phyloP scores from a whole-genome alignment of 805 yeast genomes.

The Candida bentonensis region DNA sequence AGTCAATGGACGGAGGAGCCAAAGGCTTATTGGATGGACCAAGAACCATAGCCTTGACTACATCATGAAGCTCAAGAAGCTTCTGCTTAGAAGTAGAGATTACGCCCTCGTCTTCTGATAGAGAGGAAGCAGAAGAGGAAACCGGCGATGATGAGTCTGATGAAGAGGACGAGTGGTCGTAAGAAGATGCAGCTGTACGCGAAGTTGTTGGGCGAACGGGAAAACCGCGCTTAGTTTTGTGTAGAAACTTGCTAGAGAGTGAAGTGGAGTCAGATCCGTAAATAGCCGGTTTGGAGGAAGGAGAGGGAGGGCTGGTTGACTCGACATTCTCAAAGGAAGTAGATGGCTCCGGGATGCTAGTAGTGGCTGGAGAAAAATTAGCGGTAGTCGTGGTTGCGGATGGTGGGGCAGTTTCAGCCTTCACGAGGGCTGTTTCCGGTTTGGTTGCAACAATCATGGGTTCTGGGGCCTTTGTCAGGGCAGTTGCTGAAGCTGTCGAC shows the following conservation, averaged over 20 bases:
- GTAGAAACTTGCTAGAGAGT: background rate
- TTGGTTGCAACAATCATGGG: no score
- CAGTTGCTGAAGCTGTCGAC: no score
- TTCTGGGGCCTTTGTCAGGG: no score
- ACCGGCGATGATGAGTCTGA: background rate
- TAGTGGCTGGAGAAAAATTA: no score
- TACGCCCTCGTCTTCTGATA: background rate
- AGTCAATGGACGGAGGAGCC: background rate
- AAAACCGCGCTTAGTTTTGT: slow-evolving; percentile 1
- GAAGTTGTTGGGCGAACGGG: background rate
- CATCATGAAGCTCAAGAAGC: slow-evolving; percentile 1
- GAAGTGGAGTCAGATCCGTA: background rate
- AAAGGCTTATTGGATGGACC: background rate
- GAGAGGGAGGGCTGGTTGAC: no score
- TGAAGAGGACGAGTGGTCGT: background rate
- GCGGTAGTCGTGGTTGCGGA: no score
- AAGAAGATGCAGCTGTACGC: background rate
- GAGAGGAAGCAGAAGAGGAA: background rate
- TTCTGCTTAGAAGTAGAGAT: background rate
- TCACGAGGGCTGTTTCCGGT: no score
- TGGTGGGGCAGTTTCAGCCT: no score
- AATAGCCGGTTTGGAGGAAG: background rate
- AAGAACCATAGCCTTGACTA: slow-evolving; percentile 1
- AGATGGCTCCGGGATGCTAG: no score
- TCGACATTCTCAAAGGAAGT: no score